A percentile compares a stretch with the other conserved stretches of the same genome.
Conservation (phyloP, 2,329 filamentous ascomycete genomes). For the Leptographium radiaticola region DNA sequence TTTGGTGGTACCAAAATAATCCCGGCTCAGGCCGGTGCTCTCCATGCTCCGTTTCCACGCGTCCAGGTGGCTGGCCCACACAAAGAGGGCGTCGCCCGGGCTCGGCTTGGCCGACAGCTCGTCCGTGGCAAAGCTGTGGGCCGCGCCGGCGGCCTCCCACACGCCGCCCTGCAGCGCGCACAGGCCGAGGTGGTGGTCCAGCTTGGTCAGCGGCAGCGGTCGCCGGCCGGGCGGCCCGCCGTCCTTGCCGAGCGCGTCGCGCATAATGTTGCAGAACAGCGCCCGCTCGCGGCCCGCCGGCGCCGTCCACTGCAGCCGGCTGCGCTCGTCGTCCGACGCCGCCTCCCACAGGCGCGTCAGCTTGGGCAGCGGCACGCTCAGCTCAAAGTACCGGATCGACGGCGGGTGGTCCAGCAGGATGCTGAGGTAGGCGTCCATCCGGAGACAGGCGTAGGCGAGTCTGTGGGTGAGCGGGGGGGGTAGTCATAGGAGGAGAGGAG, state of each 20-base stretch:
- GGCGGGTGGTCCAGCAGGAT: conserved; percentile 4
- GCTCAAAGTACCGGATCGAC: conserved; percentile 2
- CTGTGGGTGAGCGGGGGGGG: not conserved
- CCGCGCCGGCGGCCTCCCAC: conserved; percentile 3
- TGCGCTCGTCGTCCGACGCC: not conserved
- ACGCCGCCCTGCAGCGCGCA: conserved; percentile 4
- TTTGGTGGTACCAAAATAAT: not conserved
- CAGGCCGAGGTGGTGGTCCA: conserved; percentile 2
- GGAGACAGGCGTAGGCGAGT: conserved; percentile 1
- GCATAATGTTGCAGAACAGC: conserved; percentile 3
- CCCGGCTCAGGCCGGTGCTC: not conserved
- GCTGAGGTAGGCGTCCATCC: conserved; percentile 3
- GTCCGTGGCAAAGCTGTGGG: conserved; percentile 3
- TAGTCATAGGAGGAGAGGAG: not conserved
- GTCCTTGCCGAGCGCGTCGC: conserved; percentile 1
- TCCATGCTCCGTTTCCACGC: conserved; percentile 1
- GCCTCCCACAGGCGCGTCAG: conserved; percentile 1
- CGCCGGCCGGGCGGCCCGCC: not conserved
- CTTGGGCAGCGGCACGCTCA: conserved; percentile 3
- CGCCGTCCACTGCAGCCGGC: conserved; percentile 1
- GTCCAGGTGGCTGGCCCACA: conserved; percentile 1
- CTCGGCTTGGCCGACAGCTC: conserved; percentile 1
- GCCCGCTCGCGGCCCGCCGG: conserved; percentile 2
- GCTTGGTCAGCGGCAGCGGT: not conserved
- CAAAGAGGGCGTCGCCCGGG: not conserved